These are phyloP conservation scores for Aspergillus novofumigatus DNA, from an alignment of 2,329 filamentous ascomycete genomes.

Conservation along the genomic window DNA sequence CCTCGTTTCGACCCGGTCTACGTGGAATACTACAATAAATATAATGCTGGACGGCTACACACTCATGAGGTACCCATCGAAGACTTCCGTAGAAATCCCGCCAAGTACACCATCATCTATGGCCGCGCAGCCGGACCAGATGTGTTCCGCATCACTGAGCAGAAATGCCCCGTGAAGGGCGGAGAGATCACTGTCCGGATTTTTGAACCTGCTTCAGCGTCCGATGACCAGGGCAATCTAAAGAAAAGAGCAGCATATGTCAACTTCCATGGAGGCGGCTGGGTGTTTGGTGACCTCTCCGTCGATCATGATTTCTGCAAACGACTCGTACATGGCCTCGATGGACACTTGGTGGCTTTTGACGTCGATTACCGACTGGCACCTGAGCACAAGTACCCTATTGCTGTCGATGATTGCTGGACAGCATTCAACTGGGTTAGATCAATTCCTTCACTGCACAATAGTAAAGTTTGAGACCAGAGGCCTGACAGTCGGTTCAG, in stretches of 20 bases:
- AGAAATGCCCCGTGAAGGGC: conserved; percentile 37
- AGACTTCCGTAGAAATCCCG: conserved; percentile 36
- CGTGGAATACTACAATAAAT: conserved; percentile 40
- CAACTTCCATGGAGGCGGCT: conserved; percentile 41
- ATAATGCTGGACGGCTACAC: conserved; percentile 39
- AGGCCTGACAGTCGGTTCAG: conserved; percentile 16
- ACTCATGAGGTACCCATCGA: conserved; percentile 42
- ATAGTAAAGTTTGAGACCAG: not conserved
- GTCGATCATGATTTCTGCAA: conserved; percentile 42
- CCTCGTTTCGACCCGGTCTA: conserved; percentile 40
- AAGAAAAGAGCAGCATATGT: conserved; percentile 38
- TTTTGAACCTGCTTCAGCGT: conserved; percentile 32
- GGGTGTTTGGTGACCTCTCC: conserved; percentile 40
- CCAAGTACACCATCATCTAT: conserved; percentile 36
- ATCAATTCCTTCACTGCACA: not conserved
- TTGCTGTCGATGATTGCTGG: conserved; percentile 39
- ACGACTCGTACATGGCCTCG: conserved; percentile 33
- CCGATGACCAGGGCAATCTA: conserved; percentile 20
- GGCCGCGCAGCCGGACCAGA: conserved; percentile 36
- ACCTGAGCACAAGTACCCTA: conserved; percentile 37
- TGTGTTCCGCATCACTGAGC: conserved; percentile 37
- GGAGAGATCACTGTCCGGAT: conserved; percentile 40
- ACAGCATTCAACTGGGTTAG: conserved; percentile 37
- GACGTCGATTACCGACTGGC: conserved; percentile 44
- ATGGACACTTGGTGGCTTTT: conserved; percentile 39